These are phyloP conservation scores for Miscanthus lutarioriparius DNA, from an alignment of 176 grass and related monocot species.

Conservation along the genomic window DNA sequence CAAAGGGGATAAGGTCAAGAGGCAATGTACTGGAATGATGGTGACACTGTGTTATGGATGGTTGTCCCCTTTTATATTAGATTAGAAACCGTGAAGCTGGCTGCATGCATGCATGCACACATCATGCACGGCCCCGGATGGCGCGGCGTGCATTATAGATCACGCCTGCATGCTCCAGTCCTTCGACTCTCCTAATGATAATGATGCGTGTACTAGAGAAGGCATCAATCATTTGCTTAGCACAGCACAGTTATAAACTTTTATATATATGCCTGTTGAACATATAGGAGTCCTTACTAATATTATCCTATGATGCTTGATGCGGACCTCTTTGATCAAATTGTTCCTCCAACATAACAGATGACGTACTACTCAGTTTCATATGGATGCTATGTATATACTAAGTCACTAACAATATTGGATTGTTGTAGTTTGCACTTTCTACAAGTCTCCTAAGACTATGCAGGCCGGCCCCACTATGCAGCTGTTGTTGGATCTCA, in stretches of 20 bases:
- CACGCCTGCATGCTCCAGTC: background rate
- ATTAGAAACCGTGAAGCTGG: constrained; percentile 17
- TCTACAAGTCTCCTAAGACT: background rate
- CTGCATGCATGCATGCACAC: background rate
- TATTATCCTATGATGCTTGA: background rate
- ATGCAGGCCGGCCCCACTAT: too few species aligned
- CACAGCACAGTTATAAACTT: background rate
- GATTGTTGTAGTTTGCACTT: background rate
- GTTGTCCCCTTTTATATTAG: background rate
- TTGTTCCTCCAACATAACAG: background rate
- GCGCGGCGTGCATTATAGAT: background rate
- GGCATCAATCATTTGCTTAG: constrained; percentile 12
- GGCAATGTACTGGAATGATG: constrained; percentile 21
- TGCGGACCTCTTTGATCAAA: background rate
- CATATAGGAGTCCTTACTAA: background rate
- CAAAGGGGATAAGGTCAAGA: constrained; percentile 21
- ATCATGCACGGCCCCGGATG: background rate
- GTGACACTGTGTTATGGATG: background rate
- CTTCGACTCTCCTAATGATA: constrained; percentile 16
- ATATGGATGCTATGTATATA: too few species aligned
- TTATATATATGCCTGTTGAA: background rate
- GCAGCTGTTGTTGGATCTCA: background rate
- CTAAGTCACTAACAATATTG: background rate
- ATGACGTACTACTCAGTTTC: background rate
- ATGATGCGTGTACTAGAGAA: background rate